Evolutionary conservation across 2,329 filamentous ascomycete species (phyloP).

Genomic region (Aspergillus oerlinghausenensis): DNA sequence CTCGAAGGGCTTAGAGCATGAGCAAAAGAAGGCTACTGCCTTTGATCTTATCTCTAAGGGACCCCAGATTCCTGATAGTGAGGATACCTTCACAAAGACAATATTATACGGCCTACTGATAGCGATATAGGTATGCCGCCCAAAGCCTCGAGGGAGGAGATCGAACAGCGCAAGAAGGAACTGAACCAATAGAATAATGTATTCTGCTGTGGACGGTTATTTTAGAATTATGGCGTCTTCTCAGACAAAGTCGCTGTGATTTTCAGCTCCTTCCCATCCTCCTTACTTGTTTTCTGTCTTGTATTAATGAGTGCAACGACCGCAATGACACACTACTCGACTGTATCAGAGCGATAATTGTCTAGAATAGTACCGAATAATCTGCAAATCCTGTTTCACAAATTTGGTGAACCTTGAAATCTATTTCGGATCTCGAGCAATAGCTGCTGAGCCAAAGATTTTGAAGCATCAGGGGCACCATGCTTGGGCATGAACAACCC

Average conservation of each 20-base stretch:
- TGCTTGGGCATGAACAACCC: background rate
- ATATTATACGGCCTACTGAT: conserved; percentile 6
- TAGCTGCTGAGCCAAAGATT: background rate
- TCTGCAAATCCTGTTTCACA: background rate
- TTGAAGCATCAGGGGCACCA: background rate
- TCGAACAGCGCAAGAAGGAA: conserved; percentile 59
- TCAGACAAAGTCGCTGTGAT: background rate
- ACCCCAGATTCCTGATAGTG: conserved; percentile 41
- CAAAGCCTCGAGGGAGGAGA: conserved; percentile 59
- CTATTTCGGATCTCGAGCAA: background rate
- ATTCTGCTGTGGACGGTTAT: background rate
- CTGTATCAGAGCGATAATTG: background rate
- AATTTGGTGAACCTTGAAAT: background rate
- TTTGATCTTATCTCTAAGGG: conserved; percentile 40
- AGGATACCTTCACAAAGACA: conserved; percentile 7
- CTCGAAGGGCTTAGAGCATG: conserved; percentile 22
- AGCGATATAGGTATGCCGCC: conserved; percentile 35
- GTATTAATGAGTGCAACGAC: background rate
- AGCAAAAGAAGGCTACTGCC: conserved; percentile 33
- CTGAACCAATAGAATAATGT: conserved; percentile 54
- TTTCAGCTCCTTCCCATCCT: background rate
- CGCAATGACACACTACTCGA: background rate
- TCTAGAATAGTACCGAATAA: background rate
- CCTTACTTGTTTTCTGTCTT: background rate
- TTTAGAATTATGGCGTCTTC: background rate